Conservation (phyloP, 75 land plant genomes). For the Sequoiadendron giganteum region DNA sequence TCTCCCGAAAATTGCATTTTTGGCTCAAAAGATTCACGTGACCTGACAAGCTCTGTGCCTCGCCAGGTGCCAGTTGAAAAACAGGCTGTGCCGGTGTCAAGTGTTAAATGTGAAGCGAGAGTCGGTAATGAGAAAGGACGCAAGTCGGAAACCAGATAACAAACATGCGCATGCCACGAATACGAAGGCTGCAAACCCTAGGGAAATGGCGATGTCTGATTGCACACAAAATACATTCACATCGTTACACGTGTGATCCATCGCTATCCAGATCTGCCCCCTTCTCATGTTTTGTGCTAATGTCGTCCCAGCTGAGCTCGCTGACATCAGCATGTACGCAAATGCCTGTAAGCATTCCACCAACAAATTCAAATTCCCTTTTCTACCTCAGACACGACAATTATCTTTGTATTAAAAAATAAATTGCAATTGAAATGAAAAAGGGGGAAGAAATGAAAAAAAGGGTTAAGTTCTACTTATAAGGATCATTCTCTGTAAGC, state of each 20-base stretch:
- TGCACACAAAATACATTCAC: slow-evolving; percentile 62
- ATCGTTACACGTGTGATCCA: slow-evolving; percentile 15
- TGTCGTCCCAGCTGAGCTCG: slow-evolving; percentile 60
- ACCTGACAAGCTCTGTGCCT: not conserved
- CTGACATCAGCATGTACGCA: slow-evolving; percentile 71
- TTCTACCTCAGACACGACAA: not conserved
- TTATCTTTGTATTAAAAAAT: not conserved
- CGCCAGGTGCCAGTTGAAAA: not conserved
- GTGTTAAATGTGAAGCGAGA: slow-evolving; percentile 35
- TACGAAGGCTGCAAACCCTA: slow-evolving; percentile 70
- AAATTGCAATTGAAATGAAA: too few relatives aligned
- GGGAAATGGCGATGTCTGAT: slow-evolving; percentile 54
- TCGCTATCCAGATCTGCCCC: slow-evolving; percentile 32
- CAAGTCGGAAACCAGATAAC: slow-evolving; percentile 74
- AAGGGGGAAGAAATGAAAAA: too few relatives aligned
- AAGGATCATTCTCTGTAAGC: too few relatives aligned
- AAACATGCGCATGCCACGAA: slow-evolving; percentile 64
- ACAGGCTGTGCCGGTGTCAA: not conserved
- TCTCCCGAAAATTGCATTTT: too few relatives aligned
- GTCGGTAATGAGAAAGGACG: slow-evolving; percentile 43
- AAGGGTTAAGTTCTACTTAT: too few relatives aligned
- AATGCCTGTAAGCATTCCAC: slow-evolving; percentile 39
- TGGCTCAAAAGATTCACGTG: too few relatives aligned
- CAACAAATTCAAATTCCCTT: not conserved
- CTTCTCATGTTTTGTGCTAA: slow-evolving; percentile 45